Conservation (phyloP, 2,329 filamentous ascomycete species). For the Talaromyces sp. region DNA sequence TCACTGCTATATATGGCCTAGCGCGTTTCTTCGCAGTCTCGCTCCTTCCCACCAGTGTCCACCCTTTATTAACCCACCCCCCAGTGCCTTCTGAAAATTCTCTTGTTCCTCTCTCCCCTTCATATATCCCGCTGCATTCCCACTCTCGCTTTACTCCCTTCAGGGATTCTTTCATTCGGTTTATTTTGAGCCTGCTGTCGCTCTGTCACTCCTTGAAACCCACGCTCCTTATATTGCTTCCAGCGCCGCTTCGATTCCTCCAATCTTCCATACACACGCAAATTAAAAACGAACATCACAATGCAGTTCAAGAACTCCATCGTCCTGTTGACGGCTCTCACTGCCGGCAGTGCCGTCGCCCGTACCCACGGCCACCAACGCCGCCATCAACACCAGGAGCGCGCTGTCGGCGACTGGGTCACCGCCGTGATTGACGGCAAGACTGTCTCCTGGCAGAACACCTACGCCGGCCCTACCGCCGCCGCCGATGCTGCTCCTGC, state of each 20-base stretch:
- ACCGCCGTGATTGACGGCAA: conserved; percentile 34
- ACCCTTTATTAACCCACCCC: conserved; percentile 7
- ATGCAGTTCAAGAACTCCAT: conserved; percentile 42
- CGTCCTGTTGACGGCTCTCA: conserved; percentile 35
- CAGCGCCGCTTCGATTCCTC: neutral
- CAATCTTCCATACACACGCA: neutral
- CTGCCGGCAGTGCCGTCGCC: conserved; percentile 35
- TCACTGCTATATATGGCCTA: conserved; percentile 2
- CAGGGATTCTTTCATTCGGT: neutral
- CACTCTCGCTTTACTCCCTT: conserved; percentile 5
- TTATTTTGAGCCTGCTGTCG: conserved; percentile 14
- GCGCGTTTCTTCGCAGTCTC: neutral
- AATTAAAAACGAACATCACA: conserved; percentile 15
- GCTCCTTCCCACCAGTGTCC: conserved; percentile 6
- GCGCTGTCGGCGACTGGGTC: conserved; percentile 33
- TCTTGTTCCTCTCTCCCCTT: conserved; percentile 5
- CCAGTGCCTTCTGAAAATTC: conserved; percentile 1
- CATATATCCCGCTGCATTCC: conserved; percentile 3
- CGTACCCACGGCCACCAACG: conserved; percentile 39
- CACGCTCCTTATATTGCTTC: conserved; percentile 17
- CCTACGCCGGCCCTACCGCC: conserved; percentile 29
- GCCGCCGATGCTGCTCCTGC: conserved; percentile 17
- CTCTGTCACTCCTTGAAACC: conserved; percentile 19
- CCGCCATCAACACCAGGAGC: conserved; percentile 35
- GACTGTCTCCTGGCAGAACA: conserved; percentile 35